These are phyloP conservation scores for Hymenotorrendiella dingleyae DNA, from an alignment of 2,329 filamentous ascomycete genomes.

Conservation along the genomic window DNA sequence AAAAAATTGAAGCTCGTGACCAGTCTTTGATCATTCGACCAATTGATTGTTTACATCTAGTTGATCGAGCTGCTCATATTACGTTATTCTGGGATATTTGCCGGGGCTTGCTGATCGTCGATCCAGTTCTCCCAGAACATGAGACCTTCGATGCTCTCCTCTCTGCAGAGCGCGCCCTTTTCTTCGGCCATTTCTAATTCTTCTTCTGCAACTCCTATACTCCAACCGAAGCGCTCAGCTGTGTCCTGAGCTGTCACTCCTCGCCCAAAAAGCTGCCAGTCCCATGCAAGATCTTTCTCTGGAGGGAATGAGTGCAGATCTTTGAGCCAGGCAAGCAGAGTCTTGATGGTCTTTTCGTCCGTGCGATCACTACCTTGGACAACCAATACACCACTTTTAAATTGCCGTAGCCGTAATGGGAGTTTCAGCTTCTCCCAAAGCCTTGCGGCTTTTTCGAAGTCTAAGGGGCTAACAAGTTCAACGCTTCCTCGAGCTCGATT, in stretches of 20 bases:
- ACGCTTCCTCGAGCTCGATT: constrained; percentile 90
- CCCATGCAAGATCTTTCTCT: constrained; percentile 62
- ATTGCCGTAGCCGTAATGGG: constrained; percentile 78
- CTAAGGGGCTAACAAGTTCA: constrained; percentile 83
- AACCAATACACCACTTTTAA: constrained; percentile 90
- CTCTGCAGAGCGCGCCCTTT: constrained; percentile 76
- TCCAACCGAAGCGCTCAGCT: constrained; percentile 91
- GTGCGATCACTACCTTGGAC: constrained; percentile 84
- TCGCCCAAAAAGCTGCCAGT: constrained; percentile 71
- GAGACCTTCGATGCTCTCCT: constrained; percentile 85
- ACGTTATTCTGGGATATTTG: constrained; percentile 2
- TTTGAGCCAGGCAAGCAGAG: constrained; percentile 70
- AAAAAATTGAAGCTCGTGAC: neutral
- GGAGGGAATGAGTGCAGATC: constrained; percentile 64
- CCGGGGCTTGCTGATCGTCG: constrained; percentile 14
- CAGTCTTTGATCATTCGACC: neutral
- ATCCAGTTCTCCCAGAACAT: constrained; percentile 82
- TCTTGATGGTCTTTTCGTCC: constrained; percentile 80
- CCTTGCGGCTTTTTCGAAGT: constrained; percentile 84
- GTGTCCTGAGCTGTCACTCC: constrained; percentile 87
- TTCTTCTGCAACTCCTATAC: constrained; percentile 89
- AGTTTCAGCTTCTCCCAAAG: constrained; percentile 85
- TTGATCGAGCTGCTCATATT: constrained; percentile 1
- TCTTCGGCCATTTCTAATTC: constrained; percentile 98
- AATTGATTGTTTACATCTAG: neutral